phyloP scores from a whole-genome alignment of 2,329 filamentous ascomycete genomes.

The Pestalotiopsis sp. region DNA sequence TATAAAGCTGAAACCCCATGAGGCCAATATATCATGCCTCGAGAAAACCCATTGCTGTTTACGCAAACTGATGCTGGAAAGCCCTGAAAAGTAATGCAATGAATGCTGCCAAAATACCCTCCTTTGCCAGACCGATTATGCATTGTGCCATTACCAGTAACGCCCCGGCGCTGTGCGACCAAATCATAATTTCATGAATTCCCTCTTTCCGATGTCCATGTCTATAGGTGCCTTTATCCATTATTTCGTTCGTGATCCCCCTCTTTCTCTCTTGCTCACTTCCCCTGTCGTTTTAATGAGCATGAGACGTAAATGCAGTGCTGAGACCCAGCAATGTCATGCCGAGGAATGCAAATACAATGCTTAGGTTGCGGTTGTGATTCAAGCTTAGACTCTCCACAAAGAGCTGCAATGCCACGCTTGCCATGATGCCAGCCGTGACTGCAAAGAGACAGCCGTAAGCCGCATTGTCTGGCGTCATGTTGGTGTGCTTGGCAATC shows the following conservation, averaged over 20 bases:
- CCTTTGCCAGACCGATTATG: background rate
- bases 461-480: constrained; percentile 52
- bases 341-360: constrained; percentile 77
- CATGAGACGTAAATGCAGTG: constrained; percentile 72
- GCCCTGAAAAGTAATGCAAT: background rate
- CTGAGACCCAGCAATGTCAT: constrained; percentile 87
- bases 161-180: background rate
- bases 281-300: constrained; percentile 29
- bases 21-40: background rate
- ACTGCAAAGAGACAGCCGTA: constrained; percentile 85
- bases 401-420: constrained; percentile 86
- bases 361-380: constrained; percentile 75
- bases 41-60: background rate
- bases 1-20: too few species aligned
- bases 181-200: background rate
- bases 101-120: background rate
- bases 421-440: constrained; percentile 94
- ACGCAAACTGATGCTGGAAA: background rate
- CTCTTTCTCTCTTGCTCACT: background rate
- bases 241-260: background rate
- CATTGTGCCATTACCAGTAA: background rate
- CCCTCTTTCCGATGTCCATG: background rate
- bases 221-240: background rate
- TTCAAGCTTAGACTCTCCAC: constrained; percentile 82
- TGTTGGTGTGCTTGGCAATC: constrained; percentile 55